phyloP scores from a whole-genome alignment of 257 asterid genomes.

The Ilex asprella region DNA sequence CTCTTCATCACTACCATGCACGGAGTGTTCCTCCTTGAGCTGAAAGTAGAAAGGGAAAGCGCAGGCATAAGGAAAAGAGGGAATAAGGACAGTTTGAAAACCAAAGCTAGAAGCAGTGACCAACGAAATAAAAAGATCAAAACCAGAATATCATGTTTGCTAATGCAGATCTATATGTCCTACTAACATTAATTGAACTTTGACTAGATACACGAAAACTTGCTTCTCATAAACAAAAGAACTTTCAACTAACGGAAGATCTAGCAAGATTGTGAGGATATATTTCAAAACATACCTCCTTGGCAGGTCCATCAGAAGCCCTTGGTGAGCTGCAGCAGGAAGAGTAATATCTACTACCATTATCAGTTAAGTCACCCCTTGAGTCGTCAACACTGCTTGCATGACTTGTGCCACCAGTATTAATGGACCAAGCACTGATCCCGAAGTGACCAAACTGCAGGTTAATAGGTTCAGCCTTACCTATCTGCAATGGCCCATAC shows the following conservation, averaged over 20 bases:
- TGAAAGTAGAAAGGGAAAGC: constrained; percentile 19
- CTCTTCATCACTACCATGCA: constrained; percentile 95
- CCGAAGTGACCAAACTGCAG: constrained; percentile 94
- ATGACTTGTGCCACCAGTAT: constrained; percentile 85
- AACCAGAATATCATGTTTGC: no score
- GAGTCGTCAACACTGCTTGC: constrained; percentile 89
- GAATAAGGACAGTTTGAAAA: no score
- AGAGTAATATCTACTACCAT: constrained; percentile 70
- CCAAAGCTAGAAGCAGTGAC: not conserved
- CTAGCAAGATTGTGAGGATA: not conserved
- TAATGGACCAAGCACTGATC: constrained; percentile 91
- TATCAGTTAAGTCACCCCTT: constrained; percentile 77
- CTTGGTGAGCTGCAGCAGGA: constrained; percentile 98
- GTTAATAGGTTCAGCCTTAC: constrained; percentile 81
- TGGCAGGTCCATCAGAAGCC: constrained; percentile 70
- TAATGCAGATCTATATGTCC: no score
- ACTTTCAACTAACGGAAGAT: no score
- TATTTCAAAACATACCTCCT: constrained; percentile 51
- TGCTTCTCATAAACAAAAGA: no score
- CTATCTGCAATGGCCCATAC: constrained; percentile 82
- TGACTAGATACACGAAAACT: no score
- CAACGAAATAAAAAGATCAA: no score
- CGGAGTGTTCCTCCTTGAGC: constrained; percentile 89
- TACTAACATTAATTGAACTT: no score
- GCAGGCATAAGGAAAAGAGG: no score